Conservation (phyloP, 441 rosid genomes). For the Biscutella auriculata region DNA sequence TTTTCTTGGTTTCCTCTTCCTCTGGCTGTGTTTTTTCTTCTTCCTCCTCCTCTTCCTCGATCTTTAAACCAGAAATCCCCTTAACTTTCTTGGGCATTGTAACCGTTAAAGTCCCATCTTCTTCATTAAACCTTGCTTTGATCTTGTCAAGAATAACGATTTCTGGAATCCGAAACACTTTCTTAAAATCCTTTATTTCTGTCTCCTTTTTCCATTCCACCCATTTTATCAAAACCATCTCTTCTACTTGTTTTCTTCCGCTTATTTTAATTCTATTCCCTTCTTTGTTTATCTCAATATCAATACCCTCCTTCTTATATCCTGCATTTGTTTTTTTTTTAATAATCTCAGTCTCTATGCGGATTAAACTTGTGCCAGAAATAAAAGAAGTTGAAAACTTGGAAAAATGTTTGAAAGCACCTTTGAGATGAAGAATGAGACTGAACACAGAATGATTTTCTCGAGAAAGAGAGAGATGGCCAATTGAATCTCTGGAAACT, state of each 20-base stretch:
- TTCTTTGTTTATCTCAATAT: conserved; percentile 49
- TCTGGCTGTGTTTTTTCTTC: neutral
- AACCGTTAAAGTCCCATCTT: conserved; percentile 39
- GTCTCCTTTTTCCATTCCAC: conserved; percentile 44
- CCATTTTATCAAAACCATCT: conserved; percentile 57
- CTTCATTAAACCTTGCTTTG: conserved; percentile 51
- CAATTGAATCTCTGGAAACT: conserved; percentile 31
- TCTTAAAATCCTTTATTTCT: conserved; percentile 37
- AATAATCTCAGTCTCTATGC: neutral
- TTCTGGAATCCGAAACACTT: conserved; percentile 49
- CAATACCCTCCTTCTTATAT: conserved; percentile 37
- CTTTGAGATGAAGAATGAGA: conserved; percentile 58
- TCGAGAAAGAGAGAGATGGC: conserved; percentile 44
- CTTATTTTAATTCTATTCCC: conserved; percentile 44
- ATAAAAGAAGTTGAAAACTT: no score
- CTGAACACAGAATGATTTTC: conserved; percentile 50
- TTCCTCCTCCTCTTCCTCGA: conserved; percentile 40
- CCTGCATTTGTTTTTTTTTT: conserved; percentile 31
- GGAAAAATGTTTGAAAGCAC: conserved; percentile 11
- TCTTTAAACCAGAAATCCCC: conserved; percentile 36
- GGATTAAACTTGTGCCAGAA: no score
- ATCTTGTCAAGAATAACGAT: conserved; percentile 46
- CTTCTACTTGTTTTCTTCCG: conserved; percentile 56
- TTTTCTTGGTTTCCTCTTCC: conserved; percentile 1
- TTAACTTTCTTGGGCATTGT: conserved; percentile 44